Conservation (phyloP, 148 eudicot species). For the Talinum fruticosum region DNA sequence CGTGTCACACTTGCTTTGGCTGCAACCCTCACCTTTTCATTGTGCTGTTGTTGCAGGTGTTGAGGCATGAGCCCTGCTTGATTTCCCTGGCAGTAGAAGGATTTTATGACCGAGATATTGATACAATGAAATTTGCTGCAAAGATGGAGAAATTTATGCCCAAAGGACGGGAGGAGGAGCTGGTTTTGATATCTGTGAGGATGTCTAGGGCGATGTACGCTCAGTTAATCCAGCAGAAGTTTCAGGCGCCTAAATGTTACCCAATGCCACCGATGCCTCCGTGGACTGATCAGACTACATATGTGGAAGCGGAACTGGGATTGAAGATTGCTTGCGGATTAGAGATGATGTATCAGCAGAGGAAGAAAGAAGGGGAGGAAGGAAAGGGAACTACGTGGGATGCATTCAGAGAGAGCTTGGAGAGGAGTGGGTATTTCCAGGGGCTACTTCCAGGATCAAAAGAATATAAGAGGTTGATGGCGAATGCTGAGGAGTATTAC, state of each 20-base stretch:
- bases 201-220: constrained; percentile 97
- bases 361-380: constrained; percentile 58
- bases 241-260: constrained; percentile 86
- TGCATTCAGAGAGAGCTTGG: constrained; percentile 64
- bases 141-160: constrained; percentile 76
- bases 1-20: no score
- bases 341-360: constrained; percentile 91
- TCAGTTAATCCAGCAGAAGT: constrained; percentile 78
- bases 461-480: constrained; percentile 76
- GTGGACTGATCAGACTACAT: constrained; percentile 41
- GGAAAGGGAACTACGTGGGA: constrained; percentile 90
- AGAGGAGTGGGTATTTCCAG: constrained; percentile 66
- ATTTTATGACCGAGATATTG: constrained; percentile 87
- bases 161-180: constrained; percentile 59
- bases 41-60: constrained; percentile 28
- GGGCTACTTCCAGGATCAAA: constrained; percentile 77
- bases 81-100: constrained; percentile 80
- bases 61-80: constrained; percentile 67
- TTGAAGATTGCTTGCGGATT: constrained; percentile 94
- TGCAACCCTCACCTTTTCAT: background rate
- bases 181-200: constrained; percentile 49
- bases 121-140: constrained; percentile 74
- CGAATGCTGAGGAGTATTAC: constrained; percentile 77
- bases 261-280: constrained; percentile 77
- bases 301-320: constrained; percentile 80